Percentiles rank a stretch among this genome's conserved stretches.
phyloP scores from a whole-genome alignment of 495 filamentous ascomycete species.

The Penicillium cinerascens region DNA sequence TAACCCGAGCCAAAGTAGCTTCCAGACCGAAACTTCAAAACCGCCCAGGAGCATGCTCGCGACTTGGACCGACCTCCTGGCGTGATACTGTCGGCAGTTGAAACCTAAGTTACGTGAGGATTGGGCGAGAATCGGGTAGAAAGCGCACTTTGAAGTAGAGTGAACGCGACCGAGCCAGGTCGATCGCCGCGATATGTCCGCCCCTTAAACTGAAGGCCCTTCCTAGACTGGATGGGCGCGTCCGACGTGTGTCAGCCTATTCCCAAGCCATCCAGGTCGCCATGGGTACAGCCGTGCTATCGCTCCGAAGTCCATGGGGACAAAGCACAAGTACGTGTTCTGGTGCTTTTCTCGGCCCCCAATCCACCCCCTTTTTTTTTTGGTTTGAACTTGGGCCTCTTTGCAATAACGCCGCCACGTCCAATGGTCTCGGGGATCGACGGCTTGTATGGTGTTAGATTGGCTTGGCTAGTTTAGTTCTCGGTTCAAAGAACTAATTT shows the following conservation, averaged over 20 bases:
- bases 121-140: too few relatives aligned
- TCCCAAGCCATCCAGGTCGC: slow-evolving; percentile 22
- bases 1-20: neutral
- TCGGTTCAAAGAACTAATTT: slow-evolving; percentile 5
- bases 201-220: slow-evolving; percentile 3
- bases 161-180: neutral
- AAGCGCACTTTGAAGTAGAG: too few relatives aligned
- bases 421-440: slow-evolving; percentile 5
- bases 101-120: slow-evolving; percentile 3
- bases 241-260: slow-evolving; percentile 14
- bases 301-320: slow-evolving; percentile 1
- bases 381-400: neutral
- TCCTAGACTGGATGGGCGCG: slow-evolving; percentile 7
- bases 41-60: slow-evolving; percentile 8
- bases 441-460: neutral
- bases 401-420: slow-evolving; percentile 2
- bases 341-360: slow-evolving; percentile 5
- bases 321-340: neutral
- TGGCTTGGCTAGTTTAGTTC: neutral
- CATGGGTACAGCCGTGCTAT: slow-evolving; percentile 4
- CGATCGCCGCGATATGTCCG: neutral
- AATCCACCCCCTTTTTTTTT: slow-evolving; percentile 8
- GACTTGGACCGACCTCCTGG: slow-evolving; percentile 5
- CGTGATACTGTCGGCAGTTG: slow-evolving; percentile 4
- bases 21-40: slow-evolving; percentile 8